phyloP scores from a whole-genome alignment of 495 filamentous ascomycete species.

The Barbatosphaeria neglecta region DNA sequence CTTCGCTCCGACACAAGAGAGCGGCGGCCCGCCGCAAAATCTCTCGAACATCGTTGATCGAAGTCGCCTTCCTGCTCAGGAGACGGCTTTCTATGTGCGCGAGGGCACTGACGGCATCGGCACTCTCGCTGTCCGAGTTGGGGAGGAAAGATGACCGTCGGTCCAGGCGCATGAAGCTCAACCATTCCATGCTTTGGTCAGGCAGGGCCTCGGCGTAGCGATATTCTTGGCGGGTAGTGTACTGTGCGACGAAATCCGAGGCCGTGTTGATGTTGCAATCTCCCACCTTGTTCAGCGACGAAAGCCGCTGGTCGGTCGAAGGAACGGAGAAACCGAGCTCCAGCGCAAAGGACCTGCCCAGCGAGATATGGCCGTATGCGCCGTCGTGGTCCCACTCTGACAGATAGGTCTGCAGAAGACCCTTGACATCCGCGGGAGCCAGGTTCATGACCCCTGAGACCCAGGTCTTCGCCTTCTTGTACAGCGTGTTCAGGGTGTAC shows the following conservation, averaged over 20 bases:
- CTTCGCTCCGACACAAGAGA: constrained; percentile 62
- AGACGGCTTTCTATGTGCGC: constrained; percentile 57
- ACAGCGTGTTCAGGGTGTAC: constrained; percentile 64
- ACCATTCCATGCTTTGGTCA: constrained; percentile 50
- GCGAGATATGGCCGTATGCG: constrained; percentile 74
- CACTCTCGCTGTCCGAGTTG: constrained; percentile 31
- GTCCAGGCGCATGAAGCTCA: constrained; percentile 42
- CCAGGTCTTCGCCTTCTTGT: constrained; percentile 69
- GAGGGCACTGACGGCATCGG: constrained; percentile 48
- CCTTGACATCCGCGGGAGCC: constrained; percentile 89
- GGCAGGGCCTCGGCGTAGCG: constrained; percentile 61
- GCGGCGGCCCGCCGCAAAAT: constrained; percentile 72
- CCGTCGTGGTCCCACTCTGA: constrained; percentile 86
- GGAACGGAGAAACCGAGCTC: constrained; percentile 87
- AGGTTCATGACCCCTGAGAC: constrained; percentile 67
- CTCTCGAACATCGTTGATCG: constrained; percentile 67
- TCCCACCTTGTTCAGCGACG: constrained; percentile 60
- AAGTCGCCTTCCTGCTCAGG: constrained; percentile 48
- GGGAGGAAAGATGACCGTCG: constrained; percentile 28
- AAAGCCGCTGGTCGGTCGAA: constrained; percentile 72
- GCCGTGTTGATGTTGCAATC: constrained; percentile 71
- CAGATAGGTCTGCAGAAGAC: constrained; percentile 85
- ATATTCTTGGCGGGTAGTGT: constrained; percentile 94
- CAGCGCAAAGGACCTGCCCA: constrained; percentile 89
- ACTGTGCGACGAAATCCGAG: constrained; percentile 91